Percentiles rank a stretch among this genome's conserved stretches.
phyloP scores from a whole-genome alignment of 1,284 basidiomycete genomes.

The Meira nashicola region DNA sequence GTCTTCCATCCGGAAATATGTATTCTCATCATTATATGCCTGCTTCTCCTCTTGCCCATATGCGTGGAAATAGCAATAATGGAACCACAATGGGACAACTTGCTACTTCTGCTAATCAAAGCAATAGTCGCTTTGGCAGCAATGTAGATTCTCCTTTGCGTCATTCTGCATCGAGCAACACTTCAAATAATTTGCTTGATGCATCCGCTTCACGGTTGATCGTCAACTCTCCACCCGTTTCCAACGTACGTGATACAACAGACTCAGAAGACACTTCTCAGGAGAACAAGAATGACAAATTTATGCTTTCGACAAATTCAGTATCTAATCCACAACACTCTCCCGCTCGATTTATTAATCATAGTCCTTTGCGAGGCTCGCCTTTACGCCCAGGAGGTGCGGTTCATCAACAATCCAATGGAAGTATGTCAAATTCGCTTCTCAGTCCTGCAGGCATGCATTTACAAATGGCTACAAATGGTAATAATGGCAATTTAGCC shows the following conservation, averaged over 20 bases:
- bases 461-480: constrained; percentile 9
- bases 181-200: neutral
- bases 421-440: neutral
- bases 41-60: constrained; percentile 13
- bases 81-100: neutral
- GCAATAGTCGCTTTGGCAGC: neutral
- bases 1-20: neutral
- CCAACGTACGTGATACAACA: constrained; percentile 2
- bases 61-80: neutral
- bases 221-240: constrained; percentile 9
- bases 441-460: constrained; percentile 10
- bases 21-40: constrained; percentile 13
- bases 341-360: neutral
- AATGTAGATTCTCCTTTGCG: constrained; percentile 5
- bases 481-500: constrained; percentile 1
- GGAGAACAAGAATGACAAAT: neutral
- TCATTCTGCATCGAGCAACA: neutral
- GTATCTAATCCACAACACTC: too few relatives aligned
- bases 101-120: neutral
- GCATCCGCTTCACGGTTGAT: neutral
- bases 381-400: constrained; percentile 6
- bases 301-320: neutral
- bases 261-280: neutral
- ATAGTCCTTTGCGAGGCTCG: constrained; percentile 10
- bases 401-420: neutral